These are phyloP conservation scores for Plasmodium sp. DNA, from an alignment of 169 alveolate genomes.

Conservation along the genomic window DNA sequence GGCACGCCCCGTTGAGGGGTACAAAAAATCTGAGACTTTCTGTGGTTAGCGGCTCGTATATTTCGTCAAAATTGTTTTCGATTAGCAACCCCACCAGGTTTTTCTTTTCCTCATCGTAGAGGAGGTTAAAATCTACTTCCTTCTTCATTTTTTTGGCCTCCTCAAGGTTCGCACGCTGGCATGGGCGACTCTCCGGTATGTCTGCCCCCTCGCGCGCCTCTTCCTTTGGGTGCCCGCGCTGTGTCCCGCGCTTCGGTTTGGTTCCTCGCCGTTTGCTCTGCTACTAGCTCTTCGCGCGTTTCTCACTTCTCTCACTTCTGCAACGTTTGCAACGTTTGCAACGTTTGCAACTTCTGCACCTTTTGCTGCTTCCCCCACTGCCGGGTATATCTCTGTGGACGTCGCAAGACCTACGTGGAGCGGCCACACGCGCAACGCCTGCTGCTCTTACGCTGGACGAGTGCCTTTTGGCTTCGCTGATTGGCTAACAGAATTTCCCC, in stretches of 20 bases:
- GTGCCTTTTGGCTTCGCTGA: neutral
- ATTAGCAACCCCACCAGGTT: slow-evolving; percentile 43
- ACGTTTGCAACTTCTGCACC: too few relatives aligned
- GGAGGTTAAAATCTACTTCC: slow-evolving; percentile 36
- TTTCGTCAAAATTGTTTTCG: slow-evolving; percentile 68
- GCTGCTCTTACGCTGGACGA: neutral
- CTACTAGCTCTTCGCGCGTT: neutral
- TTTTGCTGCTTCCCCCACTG: neutral
- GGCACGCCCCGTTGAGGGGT: slow-evolving; percentile 45
- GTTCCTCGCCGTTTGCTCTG: neutral
- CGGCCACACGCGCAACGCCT: neutral
- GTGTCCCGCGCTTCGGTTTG: neutral
- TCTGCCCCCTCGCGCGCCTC: neutral
- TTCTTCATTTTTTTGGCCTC: slow-evolving; percentile 37
- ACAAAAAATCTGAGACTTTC: slow-evolving; percentile 60
- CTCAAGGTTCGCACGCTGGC: neutral
- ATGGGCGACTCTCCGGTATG: neutral
- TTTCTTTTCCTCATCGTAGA: slow-evolving; percentile 58
- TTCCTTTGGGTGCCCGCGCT: neutral
- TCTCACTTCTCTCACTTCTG: neutral
- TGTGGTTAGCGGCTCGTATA: slow-evolving; percentile 62
- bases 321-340: neutral
- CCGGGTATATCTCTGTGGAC: neutral
- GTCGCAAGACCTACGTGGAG: neutral
- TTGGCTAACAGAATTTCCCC: neutral